phyloP scores from a whole-genome alignment of 768 basidiomycete genomes.

The Suillus subluteus region DNA sequence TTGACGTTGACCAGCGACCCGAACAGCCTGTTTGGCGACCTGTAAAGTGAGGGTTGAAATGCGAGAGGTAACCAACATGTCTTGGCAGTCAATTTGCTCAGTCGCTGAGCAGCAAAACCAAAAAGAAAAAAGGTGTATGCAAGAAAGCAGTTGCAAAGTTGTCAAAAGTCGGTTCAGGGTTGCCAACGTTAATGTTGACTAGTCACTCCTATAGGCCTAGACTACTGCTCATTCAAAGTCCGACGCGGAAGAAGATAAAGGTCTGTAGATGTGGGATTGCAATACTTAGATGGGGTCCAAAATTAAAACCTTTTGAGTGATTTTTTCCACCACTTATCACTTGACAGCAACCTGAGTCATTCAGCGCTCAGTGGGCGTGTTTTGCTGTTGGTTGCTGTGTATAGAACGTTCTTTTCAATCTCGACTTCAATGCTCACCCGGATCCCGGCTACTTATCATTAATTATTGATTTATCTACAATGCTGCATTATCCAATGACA shows the following conservation, averaged over 20 bases:
- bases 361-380: neutral
- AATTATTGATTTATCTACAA: neutral
- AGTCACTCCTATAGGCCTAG: no score
- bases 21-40: constrained; percentile 46
- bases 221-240: neutral
- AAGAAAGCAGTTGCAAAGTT: neutral
- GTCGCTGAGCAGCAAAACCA: neutral
- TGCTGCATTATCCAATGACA: neutral
- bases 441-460: neutral
- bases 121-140: neutral
- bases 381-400: constrained; percentile 8
- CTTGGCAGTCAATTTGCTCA: neutral
- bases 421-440: neutral
- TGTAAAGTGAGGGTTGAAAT: constrained; percentile 26
- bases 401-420: neutral
- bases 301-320: neutral
- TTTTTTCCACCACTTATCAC: neutral
- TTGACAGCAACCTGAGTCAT: neutral
- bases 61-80: constrained; percentile 38
- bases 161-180: no score
- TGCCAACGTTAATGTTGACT: no score
- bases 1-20: constrained; percentile 48
- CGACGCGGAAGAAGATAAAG: neutral
- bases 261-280: neutral
- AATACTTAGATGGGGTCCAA: neutral